These are phyloP conservation scores for Talaromyces thailandensis DNA, from an alignment of 495 filamentous ascomycete species.

Conservation along the genomic window DNA sequence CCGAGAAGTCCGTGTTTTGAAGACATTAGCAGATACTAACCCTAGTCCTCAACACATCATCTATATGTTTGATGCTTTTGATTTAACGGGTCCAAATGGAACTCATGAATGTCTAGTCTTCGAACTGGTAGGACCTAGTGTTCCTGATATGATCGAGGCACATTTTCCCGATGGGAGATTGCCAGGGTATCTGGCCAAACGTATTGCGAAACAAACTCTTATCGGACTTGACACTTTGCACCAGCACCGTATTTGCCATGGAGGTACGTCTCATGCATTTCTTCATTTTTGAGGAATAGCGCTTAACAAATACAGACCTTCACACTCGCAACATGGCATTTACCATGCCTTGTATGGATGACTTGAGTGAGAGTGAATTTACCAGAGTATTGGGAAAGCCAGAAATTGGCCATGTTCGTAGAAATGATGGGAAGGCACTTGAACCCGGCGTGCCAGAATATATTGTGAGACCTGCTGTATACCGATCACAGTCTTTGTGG, in stretches of 20 bases:
- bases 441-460: slow-evolving; percentile 25
- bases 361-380: slow-evolving; percentile 18
- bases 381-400: slow-evolving; percentile 29
- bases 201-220: slow-evolving; percentile 32
- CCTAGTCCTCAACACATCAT: slow-evolving; percentile 17
- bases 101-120: slow-evolving; percentile 35
- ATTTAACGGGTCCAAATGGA: slow-evolving; percentile 30
- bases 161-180: slow-evolving; percentile 24
- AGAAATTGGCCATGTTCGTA: slow-evolving; percentile 22
- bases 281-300: slow-evolving; percentile 6
- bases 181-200: slow-evolving; percentile 30
- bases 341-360: slow-evolving; percentile 14
- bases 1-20: slow-evolving; percentile 20
- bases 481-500: slow-evolving; percentile 11
- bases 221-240: slow-evolving; percentile 33
- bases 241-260: slow-evolving; percentile 30
- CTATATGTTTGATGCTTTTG: slow-evolving; percentile 29
- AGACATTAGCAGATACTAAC: slow-evolving; percentile 14
- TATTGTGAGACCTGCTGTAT: slow-evolving; percentile 22
- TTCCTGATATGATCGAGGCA: slow-evolving; percentile 19
- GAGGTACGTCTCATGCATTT: slow-evolving; percentile 21
- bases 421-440: slow-evolving; percentile 23
- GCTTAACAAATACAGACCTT: slow-evolving; percentile 25
- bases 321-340: slow-evolving; percentile 42
- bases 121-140: slow-evolving; percentile 32